A percentile compares a stretch with the other conserved stretches of the same genome.
phyloP scores from a whole-genome alignment of 2,329 filamentous ascomycete species.

The Dryadomyces quercus-mongolicae region DNA sequence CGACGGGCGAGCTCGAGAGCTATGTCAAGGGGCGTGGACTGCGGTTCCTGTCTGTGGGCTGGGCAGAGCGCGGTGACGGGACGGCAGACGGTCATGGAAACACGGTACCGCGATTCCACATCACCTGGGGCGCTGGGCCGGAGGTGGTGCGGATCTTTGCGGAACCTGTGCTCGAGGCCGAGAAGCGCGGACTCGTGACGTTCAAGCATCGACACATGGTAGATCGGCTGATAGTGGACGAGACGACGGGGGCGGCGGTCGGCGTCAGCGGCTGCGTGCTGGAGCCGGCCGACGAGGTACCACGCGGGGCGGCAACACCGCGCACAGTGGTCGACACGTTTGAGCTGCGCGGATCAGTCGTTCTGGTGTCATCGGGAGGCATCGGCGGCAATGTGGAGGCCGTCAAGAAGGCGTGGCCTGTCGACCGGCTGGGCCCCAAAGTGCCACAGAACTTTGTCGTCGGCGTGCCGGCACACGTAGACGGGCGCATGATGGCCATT shows the following conservation, averaged over 20 bases:
- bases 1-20: slow-evolving; percentile 42
- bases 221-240: slow-evolving; percentile 42
- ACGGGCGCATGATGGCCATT: slow-evolving; percentile 50
- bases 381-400: slow-evolving; percentile 51
- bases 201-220: slow-evolving; percentile 46
- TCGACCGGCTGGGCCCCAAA: slow-evolving; percentile 42
- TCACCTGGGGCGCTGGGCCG: slow-evolving; percentile 50
- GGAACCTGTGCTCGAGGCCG: slow-evolving; percentile 41
- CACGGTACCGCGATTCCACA: slow-evolving; percentile 49
- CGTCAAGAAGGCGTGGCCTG: slow-evolving; percentile 45
- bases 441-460: slow-evolving; percentile 44
- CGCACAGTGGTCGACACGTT: slow-evolving; percentile 36
- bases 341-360: slow-evolving; percentile 37
- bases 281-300: slow-evolving; percentile 30
- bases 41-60: slow-evolving; percentile 41
- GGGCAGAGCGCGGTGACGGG: slow-evolving; percentile 49
- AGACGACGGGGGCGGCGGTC: slow-evolving; percentile 32
- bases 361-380: slow-evolving; percentile 44
- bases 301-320: slow-evolving; percentile 39
- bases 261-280: slow-evolving; percentile 43
- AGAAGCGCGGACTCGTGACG: slow-evolving; percentile 37
- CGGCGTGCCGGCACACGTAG: slow-evolving; percentile 52
- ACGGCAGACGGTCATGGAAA: slow-evolving; percentile 46
- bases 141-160: slow-evolving; percentile 46
- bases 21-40: slow-evolving; percentile 43